Evolutionary conservation across 805 yeast genomes (phyloP), one percentile per base, ranked within the genome.

Genomic region (Naumovozyma baii): DNA sequence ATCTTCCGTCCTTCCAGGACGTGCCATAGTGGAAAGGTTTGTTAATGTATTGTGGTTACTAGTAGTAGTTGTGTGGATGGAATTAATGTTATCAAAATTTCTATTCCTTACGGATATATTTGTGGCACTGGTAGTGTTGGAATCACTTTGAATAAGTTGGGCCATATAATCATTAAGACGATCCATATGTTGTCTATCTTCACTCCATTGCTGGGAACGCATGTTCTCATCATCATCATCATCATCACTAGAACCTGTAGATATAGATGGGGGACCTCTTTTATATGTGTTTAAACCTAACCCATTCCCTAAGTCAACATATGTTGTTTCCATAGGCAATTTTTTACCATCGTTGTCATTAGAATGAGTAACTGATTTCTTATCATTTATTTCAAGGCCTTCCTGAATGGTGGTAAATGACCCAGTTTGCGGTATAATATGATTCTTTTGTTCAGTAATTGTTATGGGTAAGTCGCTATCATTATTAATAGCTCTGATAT

Each of bases 251-350:
- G 63, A 59, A 30, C 51, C 58, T 16, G 66, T 56, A 9, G 60
- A 53, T 16, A 66, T 46, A 3, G 70, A 63, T 4, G 72, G 70
- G 2, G 69, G 68, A 4, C 63, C 59, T 36, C 60, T 55, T 43
- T 49, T 56, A 26, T 62, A 61, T 3, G 58, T 45, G 26, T 59
- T 59, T 15, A 66, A 37, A 4, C 60, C 66, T 31, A 62, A 52
- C 16, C 65, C 64, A 41, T 60, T 57, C 9, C 63, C 64, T 16
- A 62, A 39, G 40, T 60, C 63, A 5, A 57, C 52, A 36, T 48
- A 49, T n/a, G 49, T 50, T 15, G 43, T 45, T 7, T 16, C 34
- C n/a, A 37, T 8, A n/a, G 13, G 14, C 13, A 9, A 8, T 12
- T 5, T 13, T 12, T 29, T 14, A 9, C 10, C 10, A 22, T 22